A percentile compares a stretch with the other conserved stretches of the same genome.
Conservation (phyloP, 179 eudicot species). For the Vitellaria paradoxa region DNA sequence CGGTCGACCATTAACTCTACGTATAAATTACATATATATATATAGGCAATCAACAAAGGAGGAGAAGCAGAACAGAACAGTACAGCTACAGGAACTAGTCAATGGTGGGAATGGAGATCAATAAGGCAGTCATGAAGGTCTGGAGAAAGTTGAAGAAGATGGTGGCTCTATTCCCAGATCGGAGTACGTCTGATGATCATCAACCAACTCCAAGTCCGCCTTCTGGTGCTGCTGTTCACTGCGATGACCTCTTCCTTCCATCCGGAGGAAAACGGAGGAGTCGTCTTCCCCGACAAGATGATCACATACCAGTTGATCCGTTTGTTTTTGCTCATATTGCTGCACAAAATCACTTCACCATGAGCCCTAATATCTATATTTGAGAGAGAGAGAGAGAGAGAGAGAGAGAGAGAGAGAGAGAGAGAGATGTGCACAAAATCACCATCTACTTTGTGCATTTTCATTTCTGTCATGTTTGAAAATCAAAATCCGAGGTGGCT, state of each 20-base stretch:
- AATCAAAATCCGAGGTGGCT: no score
- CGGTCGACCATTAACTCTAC: no score
- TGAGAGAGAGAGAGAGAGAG: slow-evolving; percentile 10
- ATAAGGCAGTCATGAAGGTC: background rate
- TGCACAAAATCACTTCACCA: slow-evolving; percentile 27
- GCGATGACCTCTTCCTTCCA: slow-evolving; percentile 27
- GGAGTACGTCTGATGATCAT: background rate
- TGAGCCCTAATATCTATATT: slow-evolving; percentile 25
- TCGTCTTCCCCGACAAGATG: background rate
- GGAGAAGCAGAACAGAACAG: background rate
- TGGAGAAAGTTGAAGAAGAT: slow-evolving; percentile 24
- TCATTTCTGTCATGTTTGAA: no score
- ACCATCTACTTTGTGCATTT: background rate
- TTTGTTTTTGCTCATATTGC: slow-evolving; percentile 22
- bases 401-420: background rate
- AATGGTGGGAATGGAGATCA: slow-evolving; percentile 8
- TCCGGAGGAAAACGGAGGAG: slow-evolving; percentile 11
- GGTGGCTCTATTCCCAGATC: background rate
- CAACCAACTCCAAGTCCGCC: background rate
- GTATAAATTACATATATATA: no score
- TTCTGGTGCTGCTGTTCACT: slow-evolving; percentile 14
- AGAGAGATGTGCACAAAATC: background rate
- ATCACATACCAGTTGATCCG: background rate
- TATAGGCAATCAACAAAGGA: background rate
- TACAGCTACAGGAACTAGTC: background rate